Conservation (phyloP, 2,329 filamentous ascomycete genomes). For the Cyanodermella asteris region DNA sequence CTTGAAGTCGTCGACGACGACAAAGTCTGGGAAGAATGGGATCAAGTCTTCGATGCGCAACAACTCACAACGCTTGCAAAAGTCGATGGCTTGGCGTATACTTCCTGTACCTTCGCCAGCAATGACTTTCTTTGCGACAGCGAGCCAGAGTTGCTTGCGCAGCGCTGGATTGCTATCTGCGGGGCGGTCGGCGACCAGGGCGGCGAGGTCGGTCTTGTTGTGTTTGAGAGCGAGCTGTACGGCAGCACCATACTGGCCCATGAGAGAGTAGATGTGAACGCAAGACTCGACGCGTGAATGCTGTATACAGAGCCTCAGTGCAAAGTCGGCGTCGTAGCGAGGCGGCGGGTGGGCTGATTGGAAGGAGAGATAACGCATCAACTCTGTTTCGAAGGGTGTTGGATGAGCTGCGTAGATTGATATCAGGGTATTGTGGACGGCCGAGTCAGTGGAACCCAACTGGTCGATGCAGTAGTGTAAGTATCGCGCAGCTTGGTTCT, state of each 20-base stretch:
- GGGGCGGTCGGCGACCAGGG: conserved; percentile 59
- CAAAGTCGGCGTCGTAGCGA: conserved; percentile 86
- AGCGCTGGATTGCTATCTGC: conserved; percentile 55
- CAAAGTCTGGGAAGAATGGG: conserved; percentile 95
- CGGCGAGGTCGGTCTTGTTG: conserved; percentile 71
- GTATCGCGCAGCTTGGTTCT: conserved; percentile 87
- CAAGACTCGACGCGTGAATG: conserved; percentile 82
- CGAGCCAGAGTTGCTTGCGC: conserved; percentile 86
- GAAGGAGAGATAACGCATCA: conserved; percentile 74
- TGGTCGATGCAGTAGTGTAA: conserved; percentile 84
- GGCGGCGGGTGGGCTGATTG: conserved; percentile 70
- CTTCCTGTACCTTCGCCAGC: conserved; percentile 57
- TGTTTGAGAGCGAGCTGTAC: conserved; percentile 84
- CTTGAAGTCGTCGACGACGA: conserved; percentile 97
- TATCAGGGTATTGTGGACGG: conserved; percentile 90
- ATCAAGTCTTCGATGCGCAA: conserved; percentile 92
- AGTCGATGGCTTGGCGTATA: conserved; percentile 85
- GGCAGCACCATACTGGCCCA: conserved; percentile 84
- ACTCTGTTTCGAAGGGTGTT: conserved; percentile 60
- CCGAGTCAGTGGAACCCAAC: conserved; percentile 56
- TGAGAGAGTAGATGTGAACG: conserved; percentile 91
- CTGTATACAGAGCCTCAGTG: conserved; percentile 82
- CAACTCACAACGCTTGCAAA: conserved; percentile 74
- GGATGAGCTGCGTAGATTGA: conserved; percentile 83
- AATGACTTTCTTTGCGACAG: conserved; percentile 87